Conservation (phyloP, 2,329 filamentous ascomycete species). For the Arthrobotrys sphaeroides region DNA sequence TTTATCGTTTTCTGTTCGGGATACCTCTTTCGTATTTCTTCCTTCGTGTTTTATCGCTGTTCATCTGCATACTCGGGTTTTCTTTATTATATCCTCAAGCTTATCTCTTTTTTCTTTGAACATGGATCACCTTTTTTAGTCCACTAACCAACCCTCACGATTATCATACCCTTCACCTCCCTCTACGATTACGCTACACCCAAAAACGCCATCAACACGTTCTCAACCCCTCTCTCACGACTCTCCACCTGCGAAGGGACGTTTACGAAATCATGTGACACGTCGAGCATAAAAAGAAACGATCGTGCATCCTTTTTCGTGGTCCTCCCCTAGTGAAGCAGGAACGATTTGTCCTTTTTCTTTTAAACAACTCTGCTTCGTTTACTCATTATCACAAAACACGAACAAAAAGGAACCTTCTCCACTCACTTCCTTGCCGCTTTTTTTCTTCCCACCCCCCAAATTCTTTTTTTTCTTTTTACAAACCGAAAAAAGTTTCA, state of each 20-base stretch:
- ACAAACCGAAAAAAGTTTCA: neutral
- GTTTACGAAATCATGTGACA: slow-evolving; percentile 15
- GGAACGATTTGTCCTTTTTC: neutral
- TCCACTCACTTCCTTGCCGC: neutral
- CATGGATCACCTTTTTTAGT: neutral
- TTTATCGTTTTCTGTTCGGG: slow-evolving; percentile 6
- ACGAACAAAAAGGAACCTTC: too few species aligned
- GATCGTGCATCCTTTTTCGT: neutral
- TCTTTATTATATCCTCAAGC: neutral
- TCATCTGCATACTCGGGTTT: neutral
- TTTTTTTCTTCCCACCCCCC: neutral
- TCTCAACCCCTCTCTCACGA: neutral
- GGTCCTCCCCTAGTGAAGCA: neutral
- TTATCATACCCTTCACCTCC: neutral
- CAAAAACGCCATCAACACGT: neutral
- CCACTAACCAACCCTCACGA: slow-evolving; percentile 1
- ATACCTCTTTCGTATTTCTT: slow-evolving; percentile 39
- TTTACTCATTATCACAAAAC: too few species aligned
- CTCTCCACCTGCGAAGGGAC: neutral
- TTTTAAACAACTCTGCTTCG: neutral
- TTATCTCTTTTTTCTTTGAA: slow-evolving; percentile 2
- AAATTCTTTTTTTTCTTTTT: neutral
- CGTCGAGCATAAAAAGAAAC: neutral
- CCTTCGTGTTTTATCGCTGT: neutral
- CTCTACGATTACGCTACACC: neutral